phyloP scores from a whole-genome alignment of 768 basidiomycete species.

The Chalciporus pseudorubinellus region DNA sequence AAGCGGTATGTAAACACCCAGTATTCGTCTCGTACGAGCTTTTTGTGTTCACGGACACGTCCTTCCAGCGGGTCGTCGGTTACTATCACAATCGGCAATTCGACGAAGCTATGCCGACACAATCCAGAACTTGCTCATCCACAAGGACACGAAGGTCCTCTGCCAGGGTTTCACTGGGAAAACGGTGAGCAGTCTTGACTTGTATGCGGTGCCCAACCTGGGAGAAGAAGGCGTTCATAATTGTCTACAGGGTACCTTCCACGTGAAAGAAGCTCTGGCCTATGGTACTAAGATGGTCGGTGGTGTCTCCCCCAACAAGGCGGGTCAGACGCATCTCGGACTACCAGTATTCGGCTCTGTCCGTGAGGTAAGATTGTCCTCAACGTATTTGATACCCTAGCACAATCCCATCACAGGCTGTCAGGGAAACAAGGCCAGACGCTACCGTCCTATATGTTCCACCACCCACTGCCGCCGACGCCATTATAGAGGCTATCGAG shows the following conservation, averaged over 20 bases:
- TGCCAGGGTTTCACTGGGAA: conserved; percentile 95
- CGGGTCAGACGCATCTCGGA: conserved; percentile 92
- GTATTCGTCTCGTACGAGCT: not conserved
- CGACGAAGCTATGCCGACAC: conserved; percentile 84
- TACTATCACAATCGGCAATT: conserved; percentile 75
- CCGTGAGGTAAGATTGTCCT: conserved; percentile 61
- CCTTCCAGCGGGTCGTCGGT: conserved; percentile 61
- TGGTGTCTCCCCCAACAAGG: conserved; percentile 95
- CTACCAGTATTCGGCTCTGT: conserved; percentile 93
- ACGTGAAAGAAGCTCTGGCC: conserved; percentile 86
- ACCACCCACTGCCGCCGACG: conserved; percentile 93
- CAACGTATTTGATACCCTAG: not conserved
- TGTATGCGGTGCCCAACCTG: not conserved
- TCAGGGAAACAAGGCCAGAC: conserved; percentile 81
- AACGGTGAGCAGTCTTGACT: conserved; percentile 56
- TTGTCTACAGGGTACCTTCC: conserved; percentile 82
- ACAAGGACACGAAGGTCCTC: conserved; percentile 92
- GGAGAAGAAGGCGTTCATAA: conserved; percentile 4
- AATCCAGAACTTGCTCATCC: conserved; percentile 86
- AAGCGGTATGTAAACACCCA: conserved; percentile 41
- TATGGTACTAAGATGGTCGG: conserved; percentile 98
- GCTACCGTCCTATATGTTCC: conserved; percentile 97
- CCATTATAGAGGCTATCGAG: conserved; percentile 98
- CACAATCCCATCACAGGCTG: conserved; percentile 56
- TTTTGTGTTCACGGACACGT: not conserved